A percentile compares a stretch with the other conserved stretches of the same genome.
Evolutionary conservation across 352 stramenopile species (phyloP).

Genomic region (Phytophthora pluvialis): DNA sequence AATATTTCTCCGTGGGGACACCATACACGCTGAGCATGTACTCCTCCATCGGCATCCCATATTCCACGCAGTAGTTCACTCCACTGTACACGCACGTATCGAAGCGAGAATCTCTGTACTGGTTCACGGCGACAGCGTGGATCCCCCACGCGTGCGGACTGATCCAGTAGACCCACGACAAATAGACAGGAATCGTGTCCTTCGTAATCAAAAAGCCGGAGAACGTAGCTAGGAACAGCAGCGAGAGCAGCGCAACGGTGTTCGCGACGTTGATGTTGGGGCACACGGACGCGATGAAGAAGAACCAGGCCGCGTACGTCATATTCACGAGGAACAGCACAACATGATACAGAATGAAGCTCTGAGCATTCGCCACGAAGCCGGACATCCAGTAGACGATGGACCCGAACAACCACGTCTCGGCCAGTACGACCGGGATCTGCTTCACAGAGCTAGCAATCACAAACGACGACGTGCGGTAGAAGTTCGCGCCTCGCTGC

Average conservation of each 20-base stretch:
- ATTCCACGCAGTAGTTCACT: slow-evolving; percentile 44
- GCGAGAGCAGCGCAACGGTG: slow-evolving; percentile 46
- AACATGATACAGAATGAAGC: slow-evolving; percentile 66
- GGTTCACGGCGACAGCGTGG: slow-evolving; percentile 40
- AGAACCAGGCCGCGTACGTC: slow-evolving; percentile 46
- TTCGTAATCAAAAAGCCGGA: slow-evolving; percentile 53
- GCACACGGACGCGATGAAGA: slow-evolving; percentile 39
- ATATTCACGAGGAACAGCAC: slow-evolving; percentile 63
- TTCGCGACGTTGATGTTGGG: slow-evolving; percentile 53
- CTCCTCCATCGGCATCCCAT: slow-evolving; percentile 41
- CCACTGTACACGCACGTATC: slow-evolving; percentile 40
- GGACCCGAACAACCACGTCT: slow-evolving; percentile 79
- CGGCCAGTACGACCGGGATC: slow-evolving; percentile 51
- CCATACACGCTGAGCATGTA: slow-evolving; percentile 41
- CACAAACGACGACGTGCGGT: slow-evolving; percentile 75
- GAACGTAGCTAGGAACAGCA: slow-evolving; percentile 59
- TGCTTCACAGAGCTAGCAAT: slow-evolving; percentile 48
- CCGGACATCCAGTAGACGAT: slow-evolving; percentile 88
- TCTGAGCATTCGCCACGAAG: slow-evolving; percentile 43
- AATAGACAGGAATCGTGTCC: slow-evolving; percentile 50
- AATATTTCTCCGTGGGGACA: slow-evolving; percentile 42
- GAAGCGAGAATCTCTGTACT: slow-evolving; percentile 43
- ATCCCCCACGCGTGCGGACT: slow-evolving; percentile 56
- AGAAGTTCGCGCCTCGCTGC: slow-evolving; percentile 84
- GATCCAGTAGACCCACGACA: slow-evolving; percentile 69